A percentile compares a stretch with the other conserved stretches of the same genome.
phyloP scores from a whole-genome alignment of 371 early-diverging fungal genomes.

The Mortierella sp. region DNA sequence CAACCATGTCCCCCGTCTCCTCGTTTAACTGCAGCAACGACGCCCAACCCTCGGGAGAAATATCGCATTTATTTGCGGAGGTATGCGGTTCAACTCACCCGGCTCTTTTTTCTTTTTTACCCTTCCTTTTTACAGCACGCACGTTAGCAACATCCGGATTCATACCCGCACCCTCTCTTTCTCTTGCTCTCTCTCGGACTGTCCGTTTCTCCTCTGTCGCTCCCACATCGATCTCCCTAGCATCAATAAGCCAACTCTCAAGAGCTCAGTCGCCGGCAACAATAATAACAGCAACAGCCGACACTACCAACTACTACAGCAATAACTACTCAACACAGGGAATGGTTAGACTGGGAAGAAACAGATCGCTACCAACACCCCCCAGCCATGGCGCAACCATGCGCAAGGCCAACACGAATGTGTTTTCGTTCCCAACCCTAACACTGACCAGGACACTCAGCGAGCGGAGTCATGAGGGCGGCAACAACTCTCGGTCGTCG shows the following conservation, averaged over 20 bases:
- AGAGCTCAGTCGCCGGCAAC: neutral
- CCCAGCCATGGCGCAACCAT: constrained; percentile 44
- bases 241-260: neutral
- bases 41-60: neutral
- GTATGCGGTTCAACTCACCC: constrained; percentile 11
- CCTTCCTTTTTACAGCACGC: neutral
- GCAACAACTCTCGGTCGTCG: constrained; percentile 32
- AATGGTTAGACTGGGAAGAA: constrained; percentile 51
- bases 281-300: neutral
- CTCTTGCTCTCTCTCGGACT: neutral
- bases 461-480: constrained; percentile 28
- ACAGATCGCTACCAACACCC: constrained; percentile 50
- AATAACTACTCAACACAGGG: constrained; percentile 19
- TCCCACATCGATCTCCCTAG: neutral
- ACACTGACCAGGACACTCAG: constrained; percentile 48
- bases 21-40: neutral
- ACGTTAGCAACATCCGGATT: neutral
- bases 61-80: neutral
- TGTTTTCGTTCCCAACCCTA: constrained; percentile 55
- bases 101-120: neutral
- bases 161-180: neutral
- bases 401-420: constrained; percentile 49
- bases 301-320: neutral
- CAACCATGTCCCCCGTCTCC: neutral
- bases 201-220: neutral